Evolutionary conservation across 108 stramenopile species (phyloP).

Genomic region (Pseudonitzschia pungens): DNA sequence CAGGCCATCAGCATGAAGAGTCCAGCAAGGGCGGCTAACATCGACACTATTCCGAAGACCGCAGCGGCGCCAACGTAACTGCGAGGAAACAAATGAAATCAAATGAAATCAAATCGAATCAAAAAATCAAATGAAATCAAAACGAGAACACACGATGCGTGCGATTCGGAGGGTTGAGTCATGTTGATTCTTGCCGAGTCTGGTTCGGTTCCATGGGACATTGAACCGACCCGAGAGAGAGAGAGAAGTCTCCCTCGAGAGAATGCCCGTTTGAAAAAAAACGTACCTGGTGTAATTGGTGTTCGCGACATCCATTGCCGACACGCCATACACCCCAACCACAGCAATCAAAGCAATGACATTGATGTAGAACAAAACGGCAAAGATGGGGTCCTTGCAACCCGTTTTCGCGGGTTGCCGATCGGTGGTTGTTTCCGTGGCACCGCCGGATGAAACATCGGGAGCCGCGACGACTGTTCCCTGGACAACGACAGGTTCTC

Average conservation of each 20-base stretch:
- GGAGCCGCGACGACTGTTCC: slow-evolving; percentile 15
- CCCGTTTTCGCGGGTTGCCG: slow-evolving; percentile 34
- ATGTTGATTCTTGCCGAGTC: no score
- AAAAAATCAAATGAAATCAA: no score
- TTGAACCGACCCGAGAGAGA: no score
- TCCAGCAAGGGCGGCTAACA: slow-evolving; percentile 4
- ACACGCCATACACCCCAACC: slow-evolving; percentile 53
- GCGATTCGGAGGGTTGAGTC: no score
- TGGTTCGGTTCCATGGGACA: no score
- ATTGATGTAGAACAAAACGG: slow-evolving; percentile 61
- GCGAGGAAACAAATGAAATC: slow-evolving; percentile 65
- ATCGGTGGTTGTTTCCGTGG: neutral
- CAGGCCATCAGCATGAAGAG: slow-evolving; percentile 65
- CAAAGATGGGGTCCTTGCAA: slow-evolving; percentile 88
- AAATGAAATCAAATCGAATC: no score
- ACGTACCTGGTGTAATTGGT: no score
- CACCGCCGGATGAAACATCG: neutral
- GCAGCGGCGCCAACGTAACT: slow-evolving; percentile 60
- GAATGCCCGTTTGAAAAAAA: no score
- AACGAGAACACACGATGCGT: no score
- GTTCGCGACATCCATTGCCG: neutral
- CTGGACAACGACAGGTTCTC: slow-evolving; percentile 8
- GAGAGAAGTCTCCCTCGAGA: no score
- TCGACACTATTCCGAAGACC: slow-evolving; percentile 34
- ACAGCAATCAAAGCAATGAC: slow-evolving; percentile 63